Base-by-base conservation (phyloP, 805 yeast species). In the Barnettozyma wickerhamii region DNA sequence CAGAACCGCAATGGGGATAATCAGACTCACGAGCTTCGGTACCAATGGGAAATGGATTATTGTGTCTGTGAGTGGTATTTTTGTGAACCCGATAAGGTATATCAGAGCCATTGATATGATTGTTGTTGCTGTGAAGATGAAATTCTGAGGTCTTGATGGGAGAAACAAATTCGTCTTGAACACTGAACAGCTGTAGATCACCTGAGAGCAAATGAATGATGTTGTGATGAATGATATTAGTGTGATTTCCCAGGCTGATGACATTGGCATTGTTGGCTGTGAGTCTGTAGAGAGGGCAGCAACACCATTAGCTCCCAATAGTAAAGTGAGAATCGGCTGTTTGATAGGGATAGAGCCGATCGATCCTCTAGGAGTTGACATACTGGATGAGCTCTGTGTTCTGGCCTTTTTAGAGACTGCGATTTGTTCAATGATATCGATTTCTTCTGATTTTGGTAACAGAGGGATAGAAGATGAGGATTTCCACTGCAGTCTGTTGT, bases 91-190 rank as follows among this genome's bases (percentile, higher is more conserved):
- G 6, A 29, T 5, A 10, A 19, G 9, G n/a, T 30, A 35, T 5
- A 40, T 14, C 5, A 10, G 10, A 4, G 15, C 4, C 6, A 19
- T n/a, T 4, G 38, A 30, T 3, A 32, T 18, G 13, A 31, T 3
- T 12, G 37, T 35, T 21, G 33, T 20, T 1, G 27, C 17, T 12
- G 17, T 9, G 6, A 40, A 31, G 5, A 41, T 28, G 12, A 33
- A 14, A 9, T 31, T 21, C 21, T 37, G 41, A 20, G 37, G 33
- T 30, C 34, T 29, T 33, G 38, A 24, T 4, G 41, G 41, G 5
- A 40, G 28, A 95, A 59, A 75, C 95, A 51, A 96, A 95, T 7
- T 73, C 83, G 58, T 82, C 86, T 40, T 74, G 85, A 55, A 95
- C 84, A 68, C 74, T 85, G 62, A 83, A 82, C 58, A 81, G 72